Evolutionary conservation across 2,329 filamentous ascomycete species (phyloP), one percentile per base, ranked within the genome.

Genomic region (Paecilomyces dactylethromorphus): DNA sequence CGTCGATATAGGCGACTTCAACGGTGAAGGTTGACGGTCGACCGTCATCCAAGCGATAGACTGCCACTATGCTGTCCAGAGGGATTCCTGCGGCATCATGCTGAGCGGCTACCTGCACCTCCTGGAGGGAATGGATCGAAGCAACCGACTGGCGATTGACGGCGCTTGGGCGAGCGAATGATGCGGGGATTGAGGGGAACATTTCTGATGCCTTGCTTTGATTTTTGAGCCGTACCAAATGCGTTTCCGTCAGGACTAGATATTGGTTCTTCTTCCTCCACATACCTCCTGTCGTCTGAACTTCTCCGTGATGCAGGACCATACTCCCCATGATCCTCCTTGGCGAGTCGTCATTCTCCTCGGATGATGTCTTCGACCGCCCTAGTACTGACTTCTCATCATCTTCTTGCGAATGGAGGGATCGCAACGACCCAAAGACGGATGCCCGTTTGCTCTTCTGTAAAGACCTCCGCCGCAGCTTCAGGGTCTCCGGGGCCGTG

Each of bases 211-310:
- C 87, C 69, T 87, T 87, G 52, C 78, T 75, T 64, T 88, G 85
- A 66, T 78, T 87, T 71, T 89, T 88, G 76, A 87, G 89, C 12
- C 87, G 81, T 57, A 89, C 74, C 58, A 90, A 74, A 70, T 89
- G 85, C 5, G 81, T 83, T 63, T 89, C 87, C 6, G 87, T 90
- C 63, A 90, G 76, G 13, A 90, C 87, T 57, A 90, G 76, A 66
- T 88, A 90, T 69, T 90, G 87, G 72, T 82, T 87, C 75, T 87
- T 88, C 75, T 88, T 89, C 69, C 87, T 79, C 73, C 89, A 88
- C 80, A 90, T 84, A 60, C 84, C 83, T 58, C 83, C 86, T 54
- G 84, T 85, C 12, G 85, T 89, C 72, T 90, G 87, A 15, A 89
- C 84, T 68, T 89, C 87, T 39, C 87, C 87, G 74, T 89, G 84